These are phyloP conservation scores for Blattamonas nauphoetae DNA, from an alignment of 78 protist genomes.

Conservation along the genomic window DNA sequence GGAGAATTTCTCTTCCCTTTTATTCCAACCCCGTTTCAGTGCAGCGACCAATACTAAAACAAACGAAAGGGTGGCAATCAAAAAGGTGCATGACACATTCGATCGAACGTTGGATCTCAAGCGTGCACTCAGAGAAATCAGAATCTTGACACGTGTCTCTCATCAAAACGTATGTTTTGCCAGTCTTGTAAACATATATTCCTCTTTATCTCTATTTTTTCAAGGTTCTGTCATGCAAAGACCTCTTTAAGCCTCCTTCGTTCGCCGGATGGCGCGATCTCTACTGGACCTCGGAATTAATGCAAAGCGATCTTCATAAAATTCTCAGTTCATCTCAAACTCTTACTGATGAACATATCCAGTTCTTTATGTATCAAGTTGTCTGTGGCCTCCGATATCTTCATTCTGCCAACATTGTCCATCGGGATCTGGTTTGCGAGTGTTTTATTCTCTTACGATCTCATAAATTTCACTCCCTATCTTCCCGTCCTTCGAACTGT, in stretches of 20 bases:
- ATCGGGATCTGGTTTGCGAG: conserved; percentile 31
- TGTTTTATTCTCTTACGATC: no score
- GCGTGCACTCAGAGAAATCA: neutral
- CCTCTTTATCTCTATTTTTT: neutral
- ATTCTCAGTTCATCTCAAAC: conserved; percentile 26
- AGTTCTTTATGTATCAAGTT: conserved; percentile 44
- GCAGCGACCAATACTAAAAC: neutral
- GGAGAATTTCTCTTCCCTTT: no score
- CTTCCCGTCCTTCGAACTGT: no score
- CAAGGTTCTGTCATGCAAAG: neutral
- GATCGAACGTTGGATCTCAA: neutral
- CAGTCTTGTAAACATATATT: neutral
- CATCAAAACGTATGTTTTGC: neutral
- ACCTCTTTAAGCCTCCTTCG: neutral
- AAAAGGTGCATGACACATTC: neutral
- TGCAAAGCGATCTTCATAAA: conserved; percentile 36
- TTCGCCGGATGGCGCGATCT: neutral
- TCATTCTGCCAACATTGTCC: conserved; percentile 34
- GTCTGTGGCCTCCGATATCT: conserved; percentile 30
- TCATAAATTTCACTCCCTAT: no score
- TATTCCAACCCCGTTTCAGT: no score
- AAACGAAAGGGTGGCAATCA: neutral
- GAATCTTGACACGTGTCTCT: neutral
- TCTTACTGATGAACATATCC: conserved; percentile 31
- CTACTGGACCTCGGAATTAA: neutral